Conservation (phyloP, 352 stramenopile species). For the Thraustochytrium sp. region DNA sequence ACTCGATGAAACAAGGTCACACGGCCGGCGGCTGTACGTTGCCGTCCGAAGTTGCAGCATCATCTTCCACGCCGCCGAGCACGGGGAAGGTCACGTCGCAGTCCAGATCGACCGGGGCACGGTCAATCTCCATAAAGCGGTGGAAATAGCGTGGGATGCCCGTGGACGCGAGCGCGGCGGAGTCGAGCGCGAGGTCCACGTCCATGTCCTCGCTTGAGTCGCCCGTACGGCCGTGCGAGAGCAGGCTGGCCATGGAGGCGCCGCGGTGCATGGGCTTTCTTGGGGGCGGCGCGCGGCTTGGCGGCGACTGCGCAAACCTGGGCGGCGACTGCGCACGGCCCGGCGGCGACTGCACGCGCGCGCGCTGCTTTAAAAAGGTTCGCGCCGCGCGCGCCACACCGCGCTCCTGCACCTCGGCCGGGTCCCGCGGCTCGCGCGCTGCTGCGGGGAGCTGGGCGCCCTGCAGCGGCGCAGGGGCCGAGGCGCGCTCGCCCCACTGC, state of each 20-base stretch:
- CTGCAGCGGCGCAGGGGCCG: too few relatives aligned
- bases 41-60: too few relatives aligned
- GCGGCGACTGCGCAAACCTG: too few relatives aligned
- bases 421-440: background rate
- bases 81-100: background rate
- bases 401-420: background rate
- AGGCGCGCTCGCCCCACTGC: background rate
- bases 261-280: background rate
- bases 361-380: background rate
- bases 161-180: background rate
- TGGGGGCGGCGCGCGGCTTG: too few relatives aligned
- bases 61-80: too few relatives aligned
- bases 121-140: constrained; percentile 5
- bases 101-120: background rate
- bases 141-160: constrained; percentile 11
- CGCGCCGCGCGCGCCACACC: background rate
- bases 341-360: background rate
- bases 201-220: background rate
- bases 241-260: background rate
- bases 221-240: background rate
- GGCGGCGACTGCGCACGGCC: too few relatives aligned
- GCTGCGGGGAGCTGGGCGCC: background rate
- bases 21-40: too few relatives aligned
- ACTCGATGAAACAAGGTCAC: too few relatives aligned
- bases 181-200: background rate